Evolutionary conservation across 2,329 filamentous ascomycete genomes (phyloP).

Genomic region (Capronia americana): DNA sequence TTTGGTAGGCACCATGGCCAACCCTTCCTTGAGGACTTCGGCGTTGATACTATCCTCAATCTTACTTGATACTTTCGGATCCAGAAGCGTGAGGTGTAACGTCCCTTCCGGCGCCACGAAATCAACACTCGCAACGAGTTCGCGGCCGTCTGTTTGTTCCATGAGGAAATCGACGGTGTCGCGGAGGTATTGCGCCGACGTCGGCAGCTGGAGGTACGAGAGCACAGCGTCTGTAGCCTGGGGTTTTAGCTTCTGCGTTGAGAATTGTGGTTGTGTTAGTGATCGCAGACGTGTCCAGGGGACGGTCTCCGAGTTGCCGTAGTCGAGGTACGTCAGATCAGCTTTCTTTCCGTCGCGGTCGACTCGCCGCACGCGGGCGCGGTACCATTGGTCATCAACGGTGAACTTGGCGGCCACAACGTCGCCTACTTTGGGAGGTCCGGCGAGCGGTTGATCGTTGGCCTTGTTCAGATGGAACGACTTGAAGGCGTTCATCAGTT

Average conservation of each 20-base stretch:
- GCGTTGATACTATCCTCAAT: conserved; percentile 85
- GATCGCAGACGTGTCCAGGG: conserved; percentile 83
- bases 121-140: conserved; percentile 90
- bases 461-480: conserved; percentile 85
- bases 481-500: conserved; percentile 88
- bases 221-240: conserved; percentile 88
- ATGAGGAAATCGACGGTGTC: conserved; percentile 79
- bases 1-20: conserved; percentile 91
- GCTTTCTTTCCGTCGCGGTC: conserved; percentile 87
- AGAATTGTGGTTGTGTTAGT: conserved; percentile 80
- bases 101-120: conserved; percentile 80
- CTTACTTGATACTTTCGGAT: conserved; percentile 68
- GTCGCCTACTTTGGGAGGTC: conserved; percentile 87
- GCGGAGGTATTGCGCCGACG: conserved; percentile 77
- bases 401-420: conserved; percentile 90
- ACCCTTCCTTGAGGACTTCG: conserved; percentile 80
- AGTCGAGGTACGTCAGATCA: conserved; percentile 94
- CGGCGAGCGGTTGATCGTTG: conserved; percentile 75
- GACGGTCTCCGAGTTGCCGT: conserved; percentile 89
- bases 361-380: conserved; percentile 86
- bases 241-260: conserved; percentile 77
- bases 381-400: conserved; percentile 91
- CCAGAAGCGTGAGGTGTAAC: conserved; percentile 86
- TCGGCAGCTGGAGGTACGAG: conserved; percentile 87
- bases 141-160: conserved; percentile 74